These are phyloP conservation scores for Plasmodium reichenowi DNA, from an alignment of 169 alveolate species.

Conservation along the genomic window DNA sequence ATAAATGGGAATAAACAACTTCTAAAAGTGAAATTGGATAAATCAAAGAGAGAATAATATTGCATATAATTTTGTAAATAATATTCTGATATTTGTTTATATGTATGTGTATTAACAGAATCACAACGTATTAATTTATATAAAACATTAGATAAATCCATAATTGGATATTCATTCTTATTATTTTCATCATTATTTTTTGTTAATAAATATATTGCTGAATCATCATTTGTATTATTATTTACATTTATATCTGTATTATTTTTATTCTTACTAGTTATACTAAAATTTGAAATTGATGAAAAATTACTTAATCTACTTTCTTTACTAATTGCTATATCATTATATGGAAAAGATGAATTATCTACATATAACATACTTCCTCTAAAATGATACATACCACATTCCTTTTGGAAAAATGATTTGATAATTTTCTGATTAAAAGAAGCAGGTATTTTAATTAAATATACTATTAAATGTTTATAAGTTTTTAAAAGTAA, in stretches of 20 bases:
- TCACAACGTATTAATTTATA: conserved; percentile 18
- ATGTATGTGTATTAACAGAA: conserved; percentile 18
- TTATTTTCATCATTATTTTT: background rate
- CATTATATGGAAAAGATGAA: background rate
- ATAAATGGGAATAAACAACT: conserved; percentile 69
- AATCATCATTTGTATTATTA: conserved; percentile 11
- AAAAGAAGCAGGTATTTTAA: conserved; percentile 60
- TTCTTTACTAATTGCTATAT: background rate
- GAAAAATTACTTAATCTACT: conserved; percentile 1
- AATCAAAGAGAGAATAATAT: conserved; percentile 46
- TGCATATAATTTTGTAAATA: conserved; percentile 68
- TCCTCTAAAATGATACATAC: conserved; percentile 6
- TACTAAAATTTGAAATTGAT: background rate
- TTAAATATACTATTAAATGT: conserved; percentile 67
- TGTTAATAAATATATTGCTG: background rate
- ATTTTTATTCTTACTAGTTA: background rate
- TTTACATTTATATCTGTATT: background rate
- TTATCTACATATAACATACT: background rate
- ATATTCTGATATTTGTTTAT: conserved; percentile 71
- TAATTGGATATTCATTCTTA: background rate
- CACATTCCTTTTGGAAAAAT: conserved; percentile 22
- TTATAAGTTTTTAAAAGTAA: conserved; percentile 64
- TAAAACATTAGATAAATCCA: conserved; percentile 4
- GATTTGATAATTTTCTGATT: conserved; percentile 66
- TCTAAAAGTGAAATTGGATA: conserved; percentile 52